A percentile compares a stretch with the other conserved stretches of the same genome.
These are phyloP conservation scores for Lactarius indigo DNA, from an alignment of 768 basidiomycete species.

Conservation along the genomic window DNA sequence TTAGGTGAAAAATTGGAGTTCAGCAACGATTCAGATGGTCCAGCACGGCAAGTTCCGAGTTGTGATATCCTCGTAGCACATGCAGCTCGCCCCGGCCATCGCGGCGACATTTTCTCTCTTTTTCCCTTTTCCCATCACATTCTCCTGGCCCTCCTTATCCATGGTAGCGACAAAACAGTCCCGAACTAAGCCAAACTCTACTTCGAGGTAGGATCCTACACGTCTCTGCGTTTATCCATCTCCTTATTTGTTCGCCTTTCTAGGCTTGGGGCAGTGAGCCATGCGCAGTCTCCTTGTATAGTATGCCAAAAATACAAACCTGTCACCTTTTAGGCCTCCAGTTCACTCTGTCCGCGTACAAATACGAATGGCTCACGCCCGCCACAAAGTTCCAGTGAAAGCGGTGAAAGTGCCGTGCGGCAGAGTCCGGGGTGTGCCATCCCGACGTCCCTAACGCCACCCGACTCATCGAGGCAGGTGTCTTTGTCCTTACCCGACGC, in stretches of 20 bases:
- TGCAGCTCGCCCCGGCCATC: not conserved
- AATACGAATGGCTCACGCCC: slow-evolving; percentile 7
- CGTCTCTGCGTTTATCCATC: slow-evolving; percentile 8
- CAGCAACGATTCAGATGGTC: slow-evolving; percentile 10
- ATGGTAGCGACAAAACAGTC: slow-evolving; percentile 22
- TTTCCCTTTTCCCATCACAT: slow-evolving; percentile 12
- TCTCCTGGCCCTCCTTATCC: not conserved
- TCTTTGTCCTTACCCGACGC: not conserved
- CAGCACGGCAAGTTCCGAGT: slow-evolving; percentile 20
- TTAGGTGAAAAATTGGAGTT: slow-evolving; percentile 13
- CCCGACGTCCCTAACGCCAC: not conserved
- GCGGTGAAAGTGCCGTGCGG: slow-evolving; percentile 3
- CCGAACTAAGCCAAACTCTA: slow-evolving; percentile 7
- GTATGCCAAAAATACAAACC: slow-evolving; percentile 18
- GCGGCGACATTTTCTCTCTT: slow-evolving; percentile 9
- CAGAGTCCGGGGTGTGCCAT: slow-evolving; percentile 8
- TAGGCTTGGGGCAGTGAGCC: slow-evolving; percentile 17
- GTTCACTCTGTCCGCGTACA: slow-evolving; percentile 3
- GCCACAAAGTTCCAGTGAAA: slow-evolving; percentile 13
- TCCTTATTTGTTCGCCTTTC: slow-evolving; percentile 19
- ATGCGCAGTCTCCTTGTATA: slow-evolving; percentile 16
- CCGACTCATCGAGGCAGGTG: slow-evolving; percentile 12
- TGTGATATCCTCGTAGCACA: slow-evolving; percentile 7
- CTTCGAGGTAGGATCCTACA: slow-evolving; percentile 18
- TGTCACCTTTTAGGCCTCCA: slow-evolving; percentile 3